Evolutionary conservation across 257 asterid species (phyloP).

Genomic region (Nicotiana otophora): DNA sequence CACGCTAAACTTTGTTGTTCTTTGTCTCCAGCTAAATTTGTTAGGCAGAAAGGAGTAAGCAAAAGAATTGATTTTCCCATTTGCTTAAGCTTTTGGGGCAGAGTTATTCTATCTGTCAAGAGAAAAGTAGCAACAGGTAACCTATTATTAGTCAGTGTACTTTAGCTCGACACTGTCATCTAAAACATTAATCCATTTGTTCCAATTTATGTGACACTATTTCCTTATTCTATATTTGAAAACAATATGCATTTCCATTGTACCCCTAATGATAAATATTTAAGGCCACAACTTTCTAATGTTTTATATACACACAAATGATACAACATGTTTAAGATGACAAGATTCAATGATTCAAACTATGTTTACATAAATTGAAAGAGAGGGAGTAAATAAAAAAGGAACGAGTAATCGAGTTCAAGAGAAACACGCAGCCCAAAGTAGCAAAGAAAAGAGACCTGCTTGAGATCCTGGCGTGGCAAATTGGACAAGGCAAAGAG

Average conservation of each 20-base stretch:
- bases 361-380: too few relatives aligned
- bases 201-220: too few relatives aligned
- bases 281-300: too few relatives aligned
- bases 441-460: slow-evolving; percentile 24
- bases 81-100: not conserved
- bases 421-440: not conserved
- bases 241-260: too few relatives aligned
- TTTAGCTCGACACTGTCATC: not conserved
- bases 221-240: too few relatives aligned
- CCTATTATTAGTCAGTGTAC: not conserved
- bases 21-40: not conserved
- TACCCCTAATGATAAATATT: too few relatives aligned
- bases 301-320: too few relatives aligned
- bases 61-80: not conserved
- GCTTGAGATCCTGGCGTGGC: slow-evolving; percentile 94
- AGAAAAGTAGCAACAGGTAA: not conserved
- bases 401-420: not conserved
- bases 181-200: too few relatives aligned
- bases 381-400: too few relatives aligned
- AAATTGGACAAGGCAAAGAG: slow-evolving; percentile 75
- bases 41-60: not conserved
- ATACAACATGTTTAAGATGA: too few relatives aligned
- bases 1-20: not conserved
- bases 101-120: not conserved
- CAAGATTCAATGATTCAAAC: too few relatives aligned